A percentile compares a stretch with the other conserved stretches of the same genome.
Evolutionary conservation across 208 protist genomes (phyloP).

Genomic region (Acanthamoeba healyi): DNA sequence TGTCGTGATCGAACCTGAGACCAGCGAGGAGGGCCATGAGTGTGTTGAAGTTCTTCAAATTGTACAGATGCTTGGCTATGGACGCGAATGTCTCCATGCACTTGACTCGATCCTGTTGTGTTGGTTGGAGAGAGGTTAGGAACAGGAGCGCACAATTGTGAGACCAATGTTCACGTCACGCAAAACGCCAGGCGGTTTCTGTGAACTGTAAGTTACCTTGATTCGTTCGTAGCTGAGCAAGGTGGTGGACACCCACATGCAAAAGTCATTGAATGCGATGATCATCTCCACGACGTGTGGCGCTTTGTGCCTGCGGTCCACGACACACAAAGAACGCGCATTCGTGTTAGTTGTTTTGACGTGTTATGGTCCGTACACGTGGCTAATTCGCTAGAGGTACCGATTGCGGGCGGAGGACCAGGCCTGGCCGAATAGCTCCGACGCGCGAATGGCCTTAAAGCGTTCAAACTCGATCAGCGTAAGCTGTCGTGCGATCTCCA

Average conservation of each 20-base stretch:
- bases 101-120: conserved; percentile 52
- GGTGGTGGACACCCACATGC: conserved; percentile 78
- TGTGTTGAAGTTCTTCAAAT: conserved; percentile 87
- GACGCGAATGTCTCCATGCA: conserved; percentile 78
- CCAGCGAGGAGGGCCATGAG: conserved; percentile 82
- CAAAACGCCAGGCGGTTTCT: too few species aligned
- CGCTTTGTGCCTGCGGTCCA: conserved; percentile 37
- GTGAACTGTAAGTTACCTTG: not conserved
- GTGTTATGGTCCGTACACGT: too few species aligned
- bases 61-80: conserved; percentile 75
- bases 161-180: too few species aligned
- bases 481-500: conserved; percentile 58
- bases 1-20: conserved; percentile 51
- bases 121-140: not conserved
- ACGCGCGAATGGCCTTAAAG: conserved; percentile 47
- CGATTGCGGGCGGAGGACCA: conserved; percentile 50
- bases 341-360: too few species aligned
- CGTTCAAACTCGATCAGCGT: conserved; percentile 63
- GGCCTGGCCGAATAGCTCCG: conserved; percentile 58
- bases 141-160: too few species aligned
- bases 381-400: not conserved
- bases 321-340: too few species aligned
- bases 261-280: conserved; percentile 78
- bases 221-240: conserved; percentile 73
- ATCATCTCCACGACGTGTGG: conserved; percentile 82